These are phyloP conservation scores for Nigrospora osmanthi DNA, from an alignment of 2,329 filamentous ascomycete species.

Conservation along the genomic window DNA sequence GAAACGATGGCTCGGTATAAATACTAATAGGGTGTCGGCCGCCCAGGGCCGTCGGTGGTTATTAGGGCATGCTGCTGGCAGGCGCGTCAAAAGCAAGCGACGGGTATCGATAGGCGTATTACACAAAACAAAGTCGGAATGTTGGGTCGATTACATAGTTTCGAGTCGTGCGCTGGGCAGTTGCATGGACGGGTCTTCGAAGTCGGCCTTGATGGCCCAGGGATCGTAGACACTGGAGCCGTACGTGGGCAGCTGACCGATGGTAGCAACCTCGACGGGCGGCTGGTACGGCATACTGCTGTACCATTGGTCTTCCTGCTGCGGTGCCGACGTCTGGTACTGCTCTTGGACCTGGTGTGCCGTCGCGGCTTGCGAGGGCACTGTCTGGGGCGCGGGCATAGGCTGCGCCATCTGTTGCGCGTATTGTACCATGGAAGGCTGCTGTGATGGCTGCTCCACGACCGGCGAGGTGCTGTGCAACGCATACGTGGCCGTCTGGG, in stretches of 20 bases:
- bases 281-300: constrained; percentile 42
- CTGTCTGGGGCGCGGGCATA: constrained; percentile 23
- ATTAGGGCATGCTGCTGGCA: no score
- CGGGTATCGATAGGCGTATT: neutral
- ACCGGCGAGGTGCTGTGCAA: constrained; percentile 32
- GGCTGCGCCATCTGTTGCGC: constrained; percentile 29
- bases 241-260: constrained; percentile 43
- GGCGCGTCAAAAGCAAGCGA: neutral
- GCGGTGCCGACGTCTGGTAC: constrained; percentile 28
- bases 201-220: constrained; percentile 49
- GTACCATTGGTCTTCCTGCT: constrained; percentile 46
- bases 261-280: constrained; percentile 48
- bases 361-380: constrained; percentile 23
- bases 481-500: constrained; percentile 8
- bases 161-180: constrained; percentile 52
- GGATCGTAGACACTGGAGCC: constrained; percentile 42
- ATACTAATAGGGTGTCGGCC: no score
- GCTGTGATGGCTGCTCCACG: constrained; percentile 30
- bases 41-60: no score
- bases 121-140: neutral
- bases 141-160: constrained; percentile 32
- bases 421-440: constrained; percentile 34
- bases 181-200: constrained; percentile 49
- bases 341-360: constrained; percentile 23
- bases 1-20: no score